Evolutionary conservation across 1,284 basidiomycete genomes (phyloP).

Genomic region (Retiboletus flavoniger): DNA sequence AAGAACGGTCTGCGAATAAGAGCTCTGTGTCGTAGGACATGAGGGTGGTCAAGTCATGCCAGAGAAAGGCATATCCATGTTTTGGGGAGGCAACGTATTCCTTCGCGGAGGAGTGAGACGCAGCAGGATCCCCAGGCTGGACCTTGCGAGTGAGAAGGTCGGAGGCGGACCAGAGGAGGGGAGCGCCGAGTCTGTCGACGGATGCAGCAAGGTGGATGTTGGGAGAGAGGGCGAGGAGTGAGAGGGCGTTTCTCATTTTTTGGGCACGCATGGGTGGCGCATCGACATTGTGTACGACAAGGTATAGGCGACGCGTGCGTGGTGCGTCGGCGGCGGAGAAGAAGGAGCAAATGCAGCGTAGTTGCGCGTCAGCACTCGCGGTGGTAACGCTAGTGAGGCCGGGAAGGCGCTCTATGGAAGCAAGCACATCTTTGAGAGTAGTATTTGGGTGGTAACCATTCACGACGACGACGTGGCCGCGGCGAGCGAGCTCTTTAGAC

Average conservation of each 20-base stretch:
- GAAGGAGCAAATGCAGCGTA: constrained; percentile 62
- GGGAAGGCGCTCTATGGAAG: constrained; percentile 64
- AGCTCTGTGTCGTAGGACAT: constrained; percentile 79
- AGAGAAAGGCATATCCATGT: constrained; percentile 79
- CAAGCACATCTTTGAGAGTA: constrained; percentile 67
- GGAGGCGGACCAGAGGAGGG: constrained; percentile 72
- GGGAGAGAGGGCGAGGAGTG: constrained; percentile 67
- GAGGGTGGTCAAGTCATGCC: constrained; percentile 86
- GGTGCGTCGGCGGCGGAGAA: constrained; percentile 43
- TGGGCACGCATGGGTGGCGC: constrained; percentile 62
- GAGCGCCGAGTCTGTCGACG: constrained; percentile 80
- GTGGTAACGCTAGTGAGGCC: constrained; percentile 44
- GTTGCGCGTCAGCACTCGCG: constrained; percentile 55
- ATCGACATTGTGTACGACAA: constrained; percentile 89
- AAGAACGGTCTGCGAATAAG: constrained; percentile 62
- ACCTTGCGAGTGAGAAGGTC: constrained; percentile 51
- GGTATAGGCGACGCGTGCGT: constrained; percentile 53
- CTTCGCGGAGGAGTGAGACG: neutral
- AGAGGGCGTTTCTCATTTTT: constrained; percentile 62
- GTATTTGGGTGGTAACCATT: constrained; percentile 80
- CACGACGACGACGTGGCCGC: constrained; percentile 73
- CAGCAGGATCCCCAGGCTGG: constrained; percentile 6
- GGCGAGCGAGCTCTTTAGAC: constrained; percentile 47
- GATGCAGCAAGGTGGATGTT: constrained; percentile 80
- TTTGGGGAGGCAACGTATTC: constrained; percentile 29